Evolutionary conservation across 1,284 basidiomycete genomes (phyloP).

Genomic region (Wolfiporia cocos): DNA sequence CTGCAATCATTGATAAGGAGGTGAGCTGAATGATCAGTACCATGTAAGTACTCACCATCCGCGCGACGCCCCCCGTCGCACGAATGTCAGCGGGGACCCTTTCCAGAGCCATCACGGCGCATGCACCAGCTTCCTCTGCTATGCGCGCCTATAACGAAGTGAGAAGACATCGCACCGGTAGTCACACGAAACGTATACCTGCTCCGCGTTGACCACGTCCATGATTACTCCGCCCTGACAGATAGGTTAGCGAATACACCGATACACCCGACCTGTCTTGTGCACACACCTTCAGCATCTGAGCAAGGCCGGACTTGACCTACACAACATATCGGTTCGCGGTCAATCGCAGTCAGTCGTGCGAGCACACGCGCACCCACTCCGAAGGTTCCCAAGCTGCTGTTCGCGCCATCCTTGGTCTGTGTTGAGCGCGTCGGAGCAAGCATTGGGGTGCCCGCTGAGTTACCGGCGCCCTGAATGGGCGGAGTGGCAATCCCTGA

Average conservation of each 20-base stretch:
- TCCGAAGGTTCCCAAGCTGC: slow-evolving; percentile 79
- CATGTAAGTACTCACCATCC: slow-evolving; percentile 63
- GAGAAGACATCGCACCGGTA: slow-evolving; percentile 5
- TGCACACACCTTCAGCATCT: slow-evolving; percentile 82
- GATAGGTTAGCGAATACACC: slow-evolving; percentile 11
- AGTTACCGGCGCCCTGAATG: slow-evolving; percentile 28
- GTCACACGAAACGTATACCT: slow-evolving; percentile 35
- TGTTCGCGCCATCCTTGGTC: slow-evolving; percentile 49
- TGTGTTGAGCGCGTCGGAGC: slow-evolving; percentile 55
- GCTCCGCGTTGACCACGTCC: slow-evolving; percentile 85
- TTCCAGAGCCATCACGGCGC: slow-evolving; percentile 97
- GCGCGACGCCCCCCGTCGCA: slow-evolving; percentile 83
- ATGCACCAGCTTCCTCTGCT: slow-evolving; percentile 96
- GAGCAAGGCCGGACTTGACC: slow-evolving; percentile 92
- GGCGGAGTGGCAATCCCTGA: slow-evolving; percentile 21
- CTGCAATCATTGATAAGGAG: slow-evolving; percentile 31
- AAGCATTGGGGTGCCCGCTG: slow-evolving; percentile 29
- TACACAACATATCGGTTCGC: slow-evolving; percentile 22
- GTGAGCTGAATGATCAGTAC: slow-evolving; percentile 1
- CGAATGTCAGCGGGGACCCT: slow-evolving; percentile 96
- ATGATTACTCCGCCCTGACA: slow-evolving; percentile 83
- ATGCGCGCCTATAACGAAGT: slow-evolving; percentile 70
- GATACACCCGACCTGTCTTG: neutral
- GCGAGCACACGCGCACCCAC: slow-evolving; percentile 33
- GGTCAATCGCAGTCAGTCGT: slow-evolving; percentile 2